Evolutionary conservation across 2,329 filamentous ascomycete genomes (phyloP).

Genomic region (Esteya vermicola): DNA sequence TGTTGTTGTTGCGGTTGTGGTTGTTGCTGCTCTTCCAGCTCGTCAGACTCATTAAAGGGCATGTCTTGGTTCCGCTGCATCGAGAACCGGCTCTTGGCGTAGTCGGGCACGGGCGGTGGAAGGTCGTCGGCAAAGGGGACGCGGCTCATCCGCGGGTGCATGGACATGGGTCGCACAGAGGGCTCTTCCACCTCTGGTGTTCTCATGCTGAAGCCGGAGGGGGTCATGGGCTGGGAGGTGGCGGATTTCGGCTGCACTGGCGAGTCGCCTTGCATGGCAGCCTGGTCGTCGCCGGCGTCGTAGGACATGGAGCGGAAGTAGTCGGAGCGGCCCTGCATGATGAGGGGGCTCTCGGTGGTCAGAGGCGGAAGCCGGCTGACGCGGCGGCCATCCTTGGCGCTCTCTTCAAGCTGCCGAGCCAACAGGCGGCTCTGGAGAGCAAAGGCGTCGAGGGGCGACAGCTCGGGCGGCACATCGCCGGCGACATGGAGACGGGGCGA

Average conservation of each 20-base stretch:
- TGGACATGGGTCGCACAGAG: constrained; percentile 49
- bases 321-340: constrained; percentile 59
- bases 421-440: constrained; percentile 81
- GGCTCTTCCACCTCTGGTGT: constrained; percentile 42
- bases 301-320: constrained; percentile 67
- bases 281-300: constrained; percentile 39
- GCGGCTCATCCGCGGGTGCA: constrained; percentile 61
- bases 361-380: constrained; percentile 77
- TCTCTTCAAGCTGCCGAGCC: constrained; percentile 74
- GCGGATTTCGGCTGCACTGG: constrained; percentile 10
- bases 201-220: constrained; percentile 32
- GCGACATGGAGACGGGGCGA: constrained; percentile 67
- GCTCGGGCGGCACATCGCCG: constrained; percentile 71
- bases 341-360: constrained; percentile 67
- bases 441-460: constrained; percentile 92
- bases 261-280: constrained; percentile 16
- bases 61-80: neutral
- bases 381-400: constrained; percentile 56
- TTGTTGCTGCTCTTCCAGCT: too few species aligned
- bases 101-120: constrained; percentile 28
- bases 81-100: constrained; percentile 20
- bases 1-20: constrained; percentile 22
- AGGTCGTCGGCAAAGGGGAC: constrained; percentile 35
- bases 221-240: constrained; percentile 13
- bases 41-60: too few species aligned